A percentile compares a stretch with the other conserved stretches of the same genome.
phyloP scores from a whole-genome alignment of 177 flowering plant genomes.

The Vitis hybrid region DNA sequence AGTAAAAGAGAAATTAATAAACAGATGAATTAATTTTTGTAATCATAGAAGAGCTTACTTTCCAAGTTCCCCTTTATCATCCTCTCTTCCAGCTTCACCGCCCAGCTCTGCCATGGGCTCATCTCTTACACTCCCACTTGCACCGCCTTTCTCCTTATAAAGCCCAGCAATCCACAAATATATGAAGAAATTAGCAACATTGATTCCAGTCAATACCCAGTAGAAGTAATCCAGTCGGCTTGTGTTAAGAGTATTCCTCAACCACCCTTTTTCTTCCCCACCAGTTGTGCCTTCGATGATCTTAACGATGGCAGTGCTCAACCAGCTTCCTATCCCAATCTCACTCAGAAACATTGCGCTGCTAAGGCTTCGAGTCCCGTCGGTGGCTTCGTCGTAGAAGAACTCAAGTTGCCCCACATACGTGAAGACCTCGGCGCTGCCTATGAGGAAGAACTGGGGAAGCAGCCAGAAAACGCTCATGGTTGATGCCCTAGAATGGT shows the following conservation, averaged over 20 bases:
- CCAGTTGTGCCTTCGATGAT: constrained; percentile 36
- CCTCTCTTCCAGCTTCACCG: too few species aligned
- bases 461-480: constrained; percentile 57
- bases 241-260: constrained; percentile 42
- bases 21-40: too few species aligned
- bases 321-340: constrained; percentile 70
- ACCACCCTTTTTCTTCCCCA: constrained; percentile 54
- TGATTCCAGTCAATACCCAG: constrained; percentile 58
- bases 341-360: constrained; percentile 65
- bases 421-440: constrained; percentile 64
- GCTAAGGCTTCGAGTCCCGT: constrained; percentile 68
- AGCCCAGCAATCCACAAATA: constrained; percentile 38
- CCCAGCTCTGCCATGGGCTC: constrained; percentile 1
- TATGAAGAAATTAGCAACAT: constrained; percentile 44
- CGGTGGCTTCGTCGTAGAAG: constrained; percentile 69
- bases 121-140: constrained; percentile 20
- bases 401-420: constrained; percentile 78
- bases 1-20: too few species aligned
- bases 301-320: constrained; percentile 57
- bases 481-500: constrained; percentile 8
- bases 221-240: constrained; percentile 59
- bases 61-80: too few species aligned
- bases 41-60: too few species aligned
- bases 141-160: constrained; percentile 30
- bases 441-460: constrained; percentile 60